Evolutionary conservation across 148 eudicot genomes (phyloP).

Genomic region (Chenopodium quinoa): DNA sequence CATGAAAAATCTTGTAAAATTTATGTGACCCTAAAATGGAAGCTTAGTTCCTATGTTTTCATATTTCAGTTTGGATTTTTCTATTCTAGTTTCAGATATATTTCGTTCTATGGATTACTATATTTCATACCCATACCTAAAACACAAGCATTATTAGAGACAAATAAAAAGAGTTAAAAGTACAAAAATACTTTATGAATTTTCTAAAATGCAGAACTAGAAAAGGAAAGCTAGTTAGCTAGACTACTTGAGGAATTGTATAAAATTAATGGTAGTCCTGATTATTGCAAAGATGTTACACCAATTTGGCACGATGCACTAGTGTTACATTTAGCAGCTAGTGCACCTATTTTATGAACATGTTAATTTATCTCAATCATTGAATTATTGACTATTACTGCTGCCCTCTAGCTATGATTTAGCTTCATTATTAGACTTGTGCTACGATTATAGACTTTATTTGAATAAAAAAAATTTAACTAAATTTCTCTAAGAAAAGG

Average conservation of each 20-base stretch:
- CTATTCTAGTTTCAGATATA: background rate
- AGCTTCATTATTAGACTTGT: no score
- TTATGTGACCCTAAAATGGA: background rate
- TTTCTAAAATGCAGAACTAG: background rate
- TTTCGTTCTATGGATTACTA: no score
- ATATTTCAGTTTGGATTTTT: background rate
- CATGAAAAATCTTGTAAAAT: no score
- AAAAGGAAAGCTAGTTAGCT: background rate
- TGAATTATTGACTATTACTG: background rate
- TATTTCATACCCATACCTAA: background rate
- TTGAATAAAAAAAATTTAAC: no score
- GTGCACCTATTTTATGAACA: background rate
- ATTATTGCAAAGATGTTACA: background rate
- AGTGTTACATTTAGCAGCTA: background rate
- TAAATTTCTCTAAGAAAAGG: no score
- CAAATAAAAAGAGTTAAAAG: background rate
- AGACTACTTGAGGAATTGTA: background rate
- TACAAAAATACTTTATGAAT: no score
- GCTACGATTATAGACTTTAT: no score
- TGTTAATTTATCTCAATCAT: background rate
- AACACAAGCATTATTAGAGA: background rate
- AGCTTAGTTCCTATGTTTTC: background rate
- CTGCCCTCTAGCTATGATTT: background rate
- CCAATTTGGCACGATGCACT: background rate
- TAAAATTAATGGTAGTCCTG: background rate